Evolutionary conservation across 2,329 filamentous ascomycete species (phyloP).

Genomic region (Apiospora hydei): DNA sequence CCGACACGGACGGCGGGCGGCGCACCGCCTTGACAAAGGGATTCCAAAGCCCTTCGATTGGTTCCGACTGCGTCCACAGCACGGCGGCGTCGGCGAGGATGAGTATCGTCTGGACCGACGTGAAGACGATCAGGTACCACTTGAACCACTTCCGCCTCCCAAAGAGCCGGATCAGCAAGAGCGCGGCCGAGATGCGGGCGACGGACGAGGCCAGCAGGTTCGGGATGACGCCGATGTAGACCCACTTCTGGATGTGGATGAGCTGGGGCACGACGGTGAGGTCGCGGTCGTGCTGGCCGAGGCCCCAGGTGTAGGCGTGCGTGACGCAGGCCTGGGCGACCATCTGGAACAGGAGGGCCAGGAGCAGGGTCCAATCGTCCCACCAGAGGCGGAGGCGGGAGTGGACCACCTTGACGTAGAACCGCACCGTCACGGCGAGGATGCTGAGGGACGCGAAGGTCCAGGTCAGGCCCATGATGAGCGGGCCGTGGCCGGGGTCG

Average conservation of each 20-base stretch:
- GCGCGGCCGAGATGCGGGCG: conserved; percentile 28
- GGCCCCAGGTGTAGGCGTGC: conserved; percentile 22
- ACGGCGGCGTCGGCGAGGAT: not conserved
- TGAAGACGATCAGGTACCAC: not conserved
- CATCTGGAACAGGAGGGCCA: not conserved
- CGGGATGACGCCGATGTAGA: not conserved
- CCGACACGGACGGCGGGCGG: no score
- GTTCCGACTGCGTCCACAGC: not conserved
- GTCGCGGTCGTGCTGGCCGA: conserved; percentile 15
- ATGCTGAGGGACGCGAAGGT: not conserved
- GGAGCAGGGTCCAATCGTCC: not conserved
- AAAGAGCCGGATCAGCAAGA: conserved; percentile 29
- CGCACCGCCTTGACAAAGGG: not conserved
- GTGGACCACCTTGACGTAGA: not conserved
- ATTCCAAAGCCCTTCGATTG: not conserved
- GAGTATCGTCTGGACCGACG: not conserved
- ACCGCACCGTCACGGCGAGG: not conserved
- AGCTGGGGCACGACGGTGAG: conserved; percentile 14
- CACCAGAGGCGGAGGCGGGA: not conserved
- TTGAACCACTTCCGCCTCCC: conserved; percentile 24
- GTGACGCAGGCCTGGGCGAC: not conserved
- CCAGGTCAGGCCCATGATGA: conserved; percentile 21
- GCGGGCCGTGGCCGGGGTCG: conserved; percentile 17
- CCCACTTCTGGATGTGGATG: conserved; percentile 21
- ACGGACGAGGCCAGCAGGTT: not conserved